Conservation (phyloP, 345 rosid genomes). For the Carallia pectinifolia region DNA sequence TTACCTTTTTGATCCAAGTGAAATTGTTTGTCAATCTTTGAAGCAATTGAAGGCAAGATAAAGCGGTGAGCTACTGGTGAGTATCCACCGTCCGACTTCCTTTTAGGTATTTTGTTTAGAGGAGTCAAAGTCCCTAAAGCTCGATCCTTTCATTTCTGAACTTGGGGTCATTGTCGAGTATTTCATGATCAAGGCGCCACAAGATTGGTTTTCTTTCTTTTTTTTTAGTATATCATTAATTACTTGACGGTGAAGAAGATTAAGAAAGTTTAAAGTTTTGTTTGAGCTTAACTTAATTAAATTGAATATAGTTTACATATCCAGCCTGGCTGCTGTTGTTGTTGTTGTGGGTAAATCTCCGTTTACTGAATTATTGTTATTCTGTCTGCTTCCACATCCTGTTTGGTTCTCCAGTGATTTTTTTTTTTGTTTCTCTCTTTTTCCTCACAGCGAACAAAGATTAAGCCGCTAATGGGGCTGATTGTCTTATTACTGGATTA, state of each 20-base stretch:
- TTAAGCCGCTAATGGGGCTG: background rate
- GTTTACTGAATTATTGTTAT: no score
- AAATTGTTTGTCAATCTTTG: conserved; percentile 22
- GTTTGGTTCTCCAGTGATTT: no score
- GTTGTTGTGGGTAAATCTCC: no score
- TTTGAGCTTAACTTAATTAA: no score
- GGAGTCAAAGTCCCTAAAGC: conserved; percentile 16
- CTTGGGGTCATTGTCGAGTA: conserved; percentile 5
- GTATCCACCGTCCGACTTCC: conserved; percentile 6
- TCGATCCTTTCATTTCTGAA: conserved; percentile 3
- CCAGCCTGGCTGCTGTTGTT: background rate
- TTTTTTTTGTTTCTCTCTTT: background rate
- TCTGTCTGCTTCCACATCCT: no score
- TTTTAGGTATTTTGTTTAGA: conserved; percentile 10
- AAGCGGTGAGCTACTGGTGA: conserved; percentile 11
- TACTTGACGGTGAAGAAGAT: background rate
- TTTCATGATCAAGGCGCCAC: conserved; percentile 14
- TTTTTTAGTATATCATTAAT: background rate
- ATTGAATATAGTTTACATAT: conserved; percentile 1
- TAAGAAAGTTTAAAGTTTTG: no score
- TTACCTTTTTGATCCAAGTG: conserved; percentile 28
- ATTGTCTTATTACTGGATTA: conserved; percentile 9
- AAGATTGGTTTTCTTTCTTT: background rate
- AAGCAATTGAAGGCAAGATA: conserved; percentile 12
- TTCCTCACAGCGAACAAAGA: background rate